Evolutionary conservation across 169 alveolate genomes (phyloP).

Genomic region (Toxoplasma gondii): DNA sequence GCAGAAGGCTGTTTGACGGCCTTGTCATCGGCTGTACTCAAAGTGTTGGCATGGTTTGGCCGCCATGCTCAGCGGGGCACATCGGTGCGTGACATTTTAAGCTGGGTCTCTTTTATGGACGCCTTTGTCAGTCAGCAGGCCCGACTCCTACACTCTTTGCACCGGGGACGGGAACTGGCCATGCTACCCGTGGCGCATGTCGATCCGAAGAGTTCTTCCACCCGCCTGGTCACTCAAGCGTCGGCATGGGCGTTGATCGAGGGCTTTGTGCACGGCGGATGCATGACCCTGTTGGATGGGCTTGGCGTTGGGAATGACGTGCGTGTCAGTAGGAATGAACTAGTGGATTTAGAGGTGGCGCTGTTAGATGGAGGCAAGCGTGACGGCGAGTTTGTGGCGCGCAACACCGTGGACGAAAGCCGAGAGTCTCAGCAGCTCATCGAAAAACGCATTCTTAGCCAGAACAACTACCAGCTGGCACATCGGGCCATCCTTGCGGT

Average conservation of each 20-base stretch:
- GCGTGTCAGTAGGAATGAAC: conserved; percentile 25
- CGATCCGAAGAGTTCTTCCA: neutral
- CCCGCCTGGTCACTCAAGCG: neutral
- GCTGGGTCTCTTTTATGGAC: conserved; percentile 68
- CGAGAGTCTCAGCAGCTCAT: neutral
- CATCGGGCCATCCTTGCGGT: conserved; percentile 1
- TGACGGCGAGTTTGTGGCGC: neutral
- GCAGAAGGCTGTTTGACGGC: conserved; percentile 19
- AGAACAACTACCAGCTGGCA: neutral
- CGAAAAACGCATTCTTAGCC: neutral
- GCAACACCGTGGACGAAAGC: neutral
- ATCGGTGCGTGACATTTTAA: conserved; percentile 74
- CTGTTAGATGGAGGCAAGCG: conserved; percentile 38
- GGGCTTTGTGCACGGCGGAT: conserved; percentile 67
- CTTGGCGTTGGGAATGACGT: conserved; percentile 63
- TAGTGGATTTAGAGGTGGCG: conserved; percentile 31
- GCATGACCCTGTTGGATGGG: conserved; percentile 64
- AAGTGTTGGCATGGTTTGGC: conserved; percentile 71
- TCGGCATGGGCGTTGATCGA: conserved; percentile 14
- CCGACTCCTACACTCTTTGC: neutral
- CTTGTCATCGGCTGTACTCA: conserved; percentile 43
- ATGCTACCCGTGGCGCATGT: neutral
- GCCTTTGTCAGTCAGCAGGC: conserved; percentile 37
- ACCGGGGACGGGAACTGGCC: neutral
- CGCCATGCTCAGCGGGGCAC: conserved; percentile 73